A percentile compares a stretch with the other conserved stretches of the same genome.
These are phyloP conservation scores for Amphicarpaea edgeworthii DNA, from an alignment of 306 rosid genomes.

Conservation along the genomic window DNA sequence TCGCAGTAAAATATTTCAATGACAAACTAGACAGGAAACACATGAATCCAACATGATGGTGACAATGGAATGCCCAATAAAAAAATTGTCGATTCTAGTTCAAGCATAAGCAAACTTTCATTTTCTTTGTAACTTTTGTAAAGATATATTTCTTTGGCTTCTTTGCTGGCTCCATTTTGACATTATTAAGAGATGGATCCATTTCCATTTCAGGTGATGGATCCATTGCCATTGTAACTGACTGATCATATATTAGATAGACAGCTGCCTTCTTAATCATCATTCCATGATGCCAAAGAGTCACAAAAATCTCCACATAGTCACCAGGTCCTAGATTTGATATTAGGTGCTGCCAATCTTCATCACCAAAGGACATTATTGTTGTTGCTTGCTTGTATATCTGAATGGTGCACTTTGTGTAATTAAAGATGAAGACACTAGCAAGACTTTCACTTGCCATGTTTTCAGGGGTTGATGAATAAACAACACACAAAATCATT, in stretches of 20 bases:
- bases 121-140: background rate
- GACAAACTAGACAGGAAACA: background rate
- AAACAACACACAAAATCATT: slow-evolving; percentile 25
- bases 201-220: no score
- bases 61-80: background rate
- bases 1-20: background rate
- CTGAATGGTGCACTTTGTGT: slow-evolving; percentile 19
- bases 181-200: no score
- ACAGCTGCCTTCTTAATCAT: background rate
- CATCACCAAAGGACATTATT: slow-evolving; percentile 24
- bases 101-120: slow-evolving; percentile 14
- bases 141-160: slow-evolving; percentile 7
- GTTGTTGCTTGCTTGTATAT: slow-evolving; percentile 30
- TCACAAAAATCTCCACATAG: slow-evolving; percentile 22
- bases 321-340: slow-evolving; percentile 23
- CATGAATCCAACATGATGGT: background rate
- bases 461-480: background rate
- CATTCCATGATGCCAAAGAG: background rate
- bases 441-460: background rate
- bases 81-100: background rate
- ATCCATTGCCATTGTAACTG: background rate
- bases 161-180: background rate
- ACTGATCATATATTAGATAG: background rate
- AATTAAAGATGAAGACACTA: slow-evolving; percentile 6
- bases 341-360: background rate